phyloP scores from a whole-genome alignment of 139 green algal genomes.

The Picochlorum sp. region DNA sequence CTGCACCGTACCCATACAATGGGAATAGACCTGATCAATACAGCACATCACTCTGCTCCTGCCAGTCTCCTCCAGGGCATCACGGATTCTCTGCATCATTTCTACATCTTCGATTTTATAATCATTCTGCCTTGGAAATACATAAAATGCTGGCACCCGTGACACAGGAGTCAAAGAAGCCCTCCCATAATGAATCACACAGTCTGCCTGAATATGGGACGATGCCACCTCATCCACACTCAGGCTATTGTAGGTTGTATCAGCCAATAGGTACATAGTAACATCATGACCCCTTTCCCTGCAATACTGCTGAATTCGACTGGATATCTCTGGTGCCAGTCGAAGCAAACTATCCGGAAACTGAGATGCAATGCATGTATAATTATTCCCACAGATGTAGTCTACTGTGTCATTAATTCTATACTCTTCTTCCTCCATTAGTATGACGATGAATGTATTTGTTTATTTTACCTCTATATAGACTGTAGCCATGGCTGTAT shows the following conservation, averaged over 20 bases:
- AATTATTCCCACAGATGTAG: conserved; percentile 39
- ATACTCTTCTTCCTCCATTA: conserved; percentile 12
- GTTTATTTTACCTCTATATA: too few relatives aligned
- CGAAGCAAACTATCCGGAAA: conserved; percentile 60
- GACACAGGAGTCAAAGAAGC: conserved; percentile 67
- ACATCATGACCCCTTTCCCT: conserved; percentile 18
- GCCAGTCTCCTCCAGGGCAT: not conserved
- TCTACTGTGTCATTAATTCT: conserved; percentile 28
- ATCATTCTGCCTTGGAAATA: conserved; percentile 48
- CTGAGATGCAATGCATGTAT: conserved; percentile 48
- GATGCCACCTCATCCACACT: conserved; percentile 78
- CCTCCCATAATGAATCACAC: conserved; percentile 84
- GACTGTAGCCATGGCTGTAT: too few relatives aligned
- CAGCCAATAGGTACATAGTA: conserved; percentile 53
- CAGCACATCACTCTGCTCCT: not conserved
- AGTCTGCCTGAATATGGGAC: conserved; percentile 59
- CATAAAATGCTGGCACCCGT: conserved; percentile 63
- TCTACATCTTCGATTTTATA: not conserved
- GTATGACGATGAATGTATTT: not conserved
- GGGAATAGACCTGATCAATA: conserved; percentile 1
- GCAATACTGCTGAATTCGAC: not conserved
- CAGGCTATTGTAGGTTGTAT: conserved; percentile 74
- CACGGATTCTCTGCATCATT: not conserved
- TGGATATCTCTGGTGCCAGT: conserved; percentile 23
- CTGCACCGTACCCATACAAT: not conserved